Percentiles rank a stretch among this genome's conserved stretches.
Conservation (phyloP, 202 grass and related monocot species). For the Schoenoplectus triqueter region DNA sequence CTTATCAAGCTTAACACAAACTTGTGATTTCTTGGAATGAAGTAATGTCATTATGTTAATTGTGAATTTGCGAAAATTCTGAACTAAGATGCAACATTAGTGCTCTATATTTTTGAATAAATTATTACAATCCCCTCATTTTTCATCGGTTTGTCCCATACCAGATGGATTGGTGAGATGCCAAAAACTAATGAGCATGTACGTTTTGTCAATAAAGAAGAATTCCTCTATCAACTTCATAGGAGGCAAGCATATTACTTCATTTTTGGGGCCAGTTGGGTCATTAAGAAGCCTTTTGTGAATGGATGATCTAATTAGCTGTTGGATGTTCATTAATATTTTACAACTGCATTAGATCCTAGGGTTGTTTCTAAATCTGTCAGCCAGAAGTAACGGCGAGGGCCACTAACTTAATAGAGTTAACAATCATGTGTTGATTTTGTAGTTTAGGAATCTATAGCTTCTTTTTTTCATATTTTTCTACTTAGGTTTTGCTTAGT, state of each 20-base stretch:
- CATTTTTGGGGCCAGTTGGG: constrained; percentile 13
- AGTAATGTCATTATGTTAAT: not conserved
- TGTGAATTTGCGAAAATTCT: not conserved
- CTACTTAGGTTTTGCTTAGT: not conserved
- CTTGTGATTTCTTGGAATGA: not conserved
- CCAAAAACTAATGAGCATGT: constrained; percentile 8
- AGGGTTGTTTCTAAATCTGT: too few species aligned
- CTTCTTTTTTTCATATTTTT: not conserved
- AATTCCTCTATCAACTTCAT: constrained; percentile 20
- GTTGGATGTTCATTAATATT: not conserved
- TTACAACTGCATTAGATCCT: not conserved
- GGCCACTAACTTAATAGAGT: not conserved
- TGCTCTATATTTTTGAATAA: not conserved
- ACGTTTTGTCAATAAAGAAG: constrained; percentile 17
- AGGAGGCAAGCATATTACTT: not conserved
- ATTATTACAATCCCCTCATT: not conserved
- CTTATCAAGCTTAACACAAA: not conserved
- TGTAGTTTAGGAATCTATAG: not conserved
- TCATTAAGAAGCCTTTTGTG: not conserved
- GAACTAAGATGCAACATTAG: not conserved
- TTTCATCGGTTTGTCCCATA: not conserved
- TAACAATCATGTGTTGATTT: constrained; percentile 12
- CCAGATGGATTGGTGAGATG: not conserved
- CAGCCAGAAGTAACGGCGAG: too few species aligned
- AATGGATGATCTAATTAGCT: not conserved